phyloP scores from a whole-genome alignment of 371 early-diverging fungal species.

The Lichtheimia hyalospora region DNA sequence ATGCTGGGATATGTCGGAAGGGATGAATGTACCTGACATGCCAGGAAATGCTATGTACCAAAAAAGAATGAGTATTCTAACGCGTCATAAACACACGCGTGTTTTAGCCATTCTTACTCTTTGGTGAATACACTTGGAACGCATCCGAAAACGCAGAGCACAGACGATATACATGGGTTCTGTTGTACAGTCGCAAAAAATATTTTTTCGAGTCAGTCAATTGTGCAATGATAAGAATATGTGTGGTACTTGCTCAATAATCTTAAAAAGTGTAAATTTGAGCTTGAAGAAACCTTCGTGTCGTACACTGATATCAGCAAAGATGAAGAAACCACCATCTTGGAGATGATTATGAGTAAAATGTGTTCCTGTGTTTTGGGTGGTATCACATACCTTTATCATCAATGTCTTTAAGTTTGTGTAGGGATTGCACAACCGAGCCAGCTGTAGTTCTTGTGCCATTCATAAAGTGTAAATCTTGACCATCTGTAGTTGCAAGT shows the following conservation, averaged over 20 bases:
- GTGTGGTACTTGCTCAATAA: slow-evolving; percentile 38
- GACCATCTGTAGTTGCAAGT: slow-evolving; percentile 22
- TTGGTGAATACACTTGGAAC: slow-evolving; percentile 83
- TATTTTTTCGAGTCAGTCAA: not conserved
- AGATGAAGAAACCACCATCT: slow-evolving; percentile 94
- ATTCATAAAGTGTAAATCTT: slow-evolving; percentile 30
- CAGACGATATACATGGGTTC: slow-evolving; percentile 27
- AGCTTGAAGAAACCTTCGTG: slow-evolving; percentile 87
- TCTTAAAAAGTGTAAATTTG: slow-evolving; percentile 88
- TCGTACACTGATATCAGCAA: slow-evolving; percentile 90
- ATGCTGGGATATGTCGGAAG: no score
- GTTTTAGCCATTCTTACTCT: slow-evolving; percentile 41
- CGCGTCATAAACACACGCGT: no score
- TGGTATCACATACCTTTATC: slow-evolving; percentile 30
- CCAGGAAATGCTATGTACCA: slow-evolving; percentile 67
- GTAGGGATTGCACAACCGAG: slow-evolving; percentile 44
- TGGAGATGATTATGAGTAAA: not conserved
- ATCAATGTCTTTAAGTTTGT: slow-evolving; percentile 45
- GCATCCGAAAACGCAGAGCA: slow-evolving; percentile 49
- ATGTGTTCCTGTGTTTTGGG: not conserved
- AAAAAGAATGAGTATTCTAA: slow-evolving; percentile 1
- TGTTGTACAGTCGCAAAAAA: slow-evolving; percentile 6
- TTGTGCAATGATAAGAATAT: not conserved
- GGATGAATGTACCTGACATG: slow-evolving; percentile 64
- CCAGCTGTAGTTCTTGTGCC: slow-evolving; percentile 45